A percentile compares a stretch with the other conserved stretches of the same genome.
Evolutionary conservation across 306 rosid species (phyloP).

Genomic region (Arachis stenosperma): DNA sequence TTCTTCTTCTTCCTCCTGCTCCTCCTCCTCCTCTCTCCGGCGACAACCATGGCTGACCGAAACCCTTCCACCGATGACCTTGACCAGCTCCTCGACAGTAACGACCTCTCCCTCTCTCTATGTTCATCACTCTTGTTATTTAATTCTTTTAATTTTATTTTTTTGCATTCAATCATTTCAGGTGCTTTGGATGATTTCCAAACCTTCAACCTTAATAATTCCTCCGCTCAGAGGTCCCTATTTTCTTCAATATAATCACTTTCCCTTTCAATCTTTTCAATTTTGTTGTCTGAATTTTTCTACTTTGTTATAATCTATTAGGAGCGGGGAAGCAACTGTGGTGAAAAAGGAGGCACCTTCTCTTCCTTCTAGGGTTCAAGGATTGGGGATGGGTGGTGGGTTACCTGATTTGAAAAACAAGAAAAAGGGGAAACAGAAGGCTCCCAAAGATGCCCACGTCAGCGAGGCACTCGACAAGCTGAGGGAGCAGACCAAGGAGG

Average conservation of each 20-base stretch:
- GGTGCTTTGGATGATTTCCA: constrained; percentile 98
- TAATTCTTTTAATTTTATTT: background rate
- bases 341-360: constrained; percentile 45
- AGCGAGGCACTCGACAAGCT: background rate
- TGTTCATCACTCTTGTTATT: too few species aligned
- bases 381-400: constrained; percentile 68
- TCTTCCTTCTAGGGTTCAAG: constrained; percentile 71
- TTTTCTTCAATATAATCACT: background rate
- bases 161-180: constrained; percentile 43
- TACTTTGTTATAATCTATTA: background rate
- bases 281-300: background rate
- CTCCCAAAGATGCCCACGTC: constrained; percentile 72
- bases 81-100: constrained; percentile 89
- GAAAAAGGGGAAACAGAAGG: constrained; percentile 79
- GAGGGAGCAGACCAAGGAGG: constrained; percentile 34
- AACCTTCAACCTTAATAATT: constrained; percentile 62
- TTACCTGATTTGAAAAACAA: constrained; percentile 77
- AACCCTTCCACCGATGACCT: constrained; percentile 61
- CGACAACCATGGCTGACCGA: constrained; percentile 59
- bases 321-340: constrained; percentile 47
- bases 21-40: background rate
- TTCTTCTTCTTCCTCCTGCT: too few species aligned
- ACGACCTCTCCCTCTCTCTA: background rate
- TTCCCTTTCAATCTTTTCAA: background rate
- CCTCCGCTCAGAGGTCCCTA: constrained; percentile 56